Base-by-base conservation (phyloP, 805 yeast species). In the Candida ipomoeae region DNA sequence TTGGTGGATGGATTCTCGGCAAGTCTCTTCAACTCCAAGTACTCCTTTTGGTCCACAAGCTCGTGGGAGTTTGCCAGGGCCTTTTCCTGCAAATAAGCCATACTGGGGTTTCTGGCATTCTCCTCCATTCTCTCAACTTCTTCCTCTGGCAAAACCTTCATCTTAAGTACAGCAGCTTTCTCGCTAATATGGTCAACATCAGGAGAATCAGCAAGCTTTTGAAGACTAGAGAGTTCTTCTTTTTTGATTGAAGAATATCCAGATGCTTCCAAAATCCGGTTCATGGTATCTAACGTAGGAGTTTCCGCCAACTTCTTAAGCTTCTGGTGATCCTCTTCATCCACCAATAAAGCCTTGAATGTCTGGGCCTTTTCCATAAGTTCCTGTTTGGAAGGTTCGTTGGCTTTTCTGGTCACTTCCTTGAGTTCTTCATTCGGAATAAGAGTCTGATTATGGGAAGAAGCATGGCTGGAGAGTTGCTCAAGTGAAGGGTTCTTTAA, bases 141-240 rank as follows among this genome's bases (percentile, higher is more conserved):
- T 13, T 53, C 26, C 14, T 3, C 4, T n/a, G 50, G 53, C 17
- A 55, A 26, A 32, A 55, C 15, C 17, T 44, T 52, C 37, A 43
- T 34, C 5, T 39, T 21, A 18, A 41, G 48, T 14, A 44, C 44
- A 5, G 47, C 49, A 5, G 66, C 64, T 29, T 55, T 56, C 8
- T 40, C 2, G 1, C 44, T 20, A 17, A 66, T 34, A 13, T 56
- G 54, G 14, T 62, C 61, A 3, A 62, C 20, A 1, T 63, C 39
- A 17, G 77, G 77, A 4, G 64, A 63, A 46, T 64, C 51, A 1
- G 73, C 75, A 6, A 60, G 52, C 37, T 57, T 62, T 56, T 36
- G 54, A 40, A 73, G 59, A 18, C 58, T 55, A 5, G 49, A 18
- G 36, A 48, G 54, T 17, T 48, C 44, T 8, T 42, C 44, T 6